Base-by-base conservation (phyloP, 805 yeast genomes). In the Suhomyces xylopsoci region DNA sequence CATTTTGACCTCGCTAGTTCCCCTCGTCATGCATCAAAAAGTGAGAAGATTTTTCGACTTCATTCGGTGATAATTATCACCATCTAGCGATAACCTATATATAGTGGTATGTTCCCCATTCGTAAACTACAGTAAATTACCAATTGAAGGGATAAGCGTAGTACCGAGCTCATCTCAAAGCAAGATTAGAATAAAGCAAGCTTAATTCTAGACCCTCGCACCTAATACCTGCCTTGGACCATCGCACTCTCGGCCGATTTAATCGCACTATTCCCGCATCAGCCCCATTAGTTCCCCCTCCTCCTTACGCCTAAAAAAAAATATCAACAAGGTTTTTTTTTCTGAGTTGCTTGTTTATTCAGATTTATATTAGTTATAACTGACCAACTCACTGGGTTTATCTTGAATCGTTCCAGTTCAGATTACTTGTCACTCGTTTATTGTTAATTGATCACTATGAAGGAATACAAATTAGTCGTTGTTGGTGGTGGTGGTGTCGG, bases 401-500 rank as follows among this genome's bases (percentile, higher is more conserved):
- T 26, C 28, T 9, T 26, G 12, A 26, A 26, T 26, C 28, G 28
- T 26, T 26, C 28, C 28, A 8, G 12, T 36, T 15, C 32, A 28
- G 32, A 28, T 30, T 14, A 14, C 34, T 36, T 17, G 22, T 38
- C 42, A 38, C 42, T 38, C 42, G 42, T 17, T 38, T 19, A 38
- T 38, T 38, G 14, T 38, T 38, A 38, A 38, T 28, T 28, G 32
- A 28, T 28, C 5, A 28, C 32, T 28, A 77, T 82, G 52, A 81
- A 87, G 69, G 97, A 92, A 70, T 93, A 85, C 69, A 91, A 96
- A 67, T 74, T 94, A 54, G 99, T 94, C 4, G 97, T 93, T 45
- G 97, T 93, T 52, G 99, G 98, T 52, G 97, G 97, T 40, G 98
- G 98, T 66, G 97, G 97, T 73, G 99, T 94, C 51, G 99, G 99